A percentile compares a stretch with the other conserved stretches of the same genome.
phyloP scores from a whole-genome alignment of 768 basidiomycete genomes.

The Neoboletus magnificus region DNA sequence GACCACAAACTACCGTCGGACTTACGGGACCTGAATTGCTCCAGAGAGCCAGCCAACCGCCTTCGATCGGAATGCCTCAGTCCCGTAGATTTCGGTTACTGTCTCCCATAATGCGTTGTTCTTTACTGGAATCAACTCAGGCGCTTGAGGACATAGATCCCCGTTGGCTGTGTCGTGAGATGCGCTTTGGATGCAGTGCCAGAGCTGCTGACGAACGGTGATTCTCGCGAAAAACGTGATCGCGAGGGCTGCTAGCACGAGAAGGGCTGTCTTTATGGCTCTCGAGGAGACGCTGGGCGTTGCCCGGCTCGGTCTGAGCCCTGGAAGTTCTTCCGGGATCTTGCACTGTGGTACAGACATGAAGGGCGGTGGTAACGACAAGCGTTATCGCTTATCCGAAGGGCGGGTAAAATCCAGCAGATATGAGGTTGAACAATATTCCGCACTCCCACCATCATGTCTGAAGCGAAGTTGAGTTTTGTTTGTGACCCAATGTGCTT shows the following conservation, averaged over 20 bases:
- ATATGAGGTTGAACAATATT: neutral
- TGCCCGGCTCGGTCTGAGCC: slow-evolving; percentile 1
- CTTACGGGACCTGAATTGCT: slow-evolving; percentile 41
- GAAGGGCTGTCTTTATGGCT: slow-evolving; percentile 5
- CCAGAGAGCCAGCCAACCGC: slow-evolving; percentile 38
- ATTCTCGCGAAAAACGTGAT: slow-evolving; percentile 12
- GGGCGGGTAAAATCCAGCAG: neutral
- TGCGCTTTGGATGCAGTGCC: neutral
- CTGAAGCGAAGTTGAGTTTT: neutral
- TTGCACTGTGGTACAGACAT: slow-evolving; percentile 18
- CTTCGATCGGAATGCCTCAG: slow-evolving; percentile 34
- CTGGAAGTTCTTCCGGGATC: slow-evolving; percentile 10
- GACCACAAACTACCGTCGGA: slow-evolving; percentile 1
- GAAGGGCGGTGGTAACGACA: neutral
- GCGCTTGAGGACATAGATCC: slow-evolving; percentile 35
- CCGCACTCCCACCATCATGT: neutral
- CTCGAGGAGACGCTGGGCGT: slow-evolving; percentile 5
- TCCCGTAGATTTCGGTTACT: slow-evolving; percentile 30
- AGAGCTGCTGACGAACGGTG: slow-evolving; percentile 2
- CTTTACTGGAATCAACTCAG: slow-evolving; percentile 32
- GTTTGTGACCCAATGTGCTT: neutral
- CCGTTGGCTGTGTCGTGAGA: neutral
- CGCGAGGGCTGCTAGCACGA: slow-evolving; percentile 18
- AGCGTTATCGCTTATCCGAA: neutral
- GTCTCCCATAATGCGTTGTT: slow-evolving; percentile 33